A percentile compares a stretch with the other conserved stretches of the same genome.
These are phyloP conservation scores for Penicillium sclerotiorum DNA, from an alignment of 2,329 filamentous ascomycete species.

Conservation along the genomic window DNA sequence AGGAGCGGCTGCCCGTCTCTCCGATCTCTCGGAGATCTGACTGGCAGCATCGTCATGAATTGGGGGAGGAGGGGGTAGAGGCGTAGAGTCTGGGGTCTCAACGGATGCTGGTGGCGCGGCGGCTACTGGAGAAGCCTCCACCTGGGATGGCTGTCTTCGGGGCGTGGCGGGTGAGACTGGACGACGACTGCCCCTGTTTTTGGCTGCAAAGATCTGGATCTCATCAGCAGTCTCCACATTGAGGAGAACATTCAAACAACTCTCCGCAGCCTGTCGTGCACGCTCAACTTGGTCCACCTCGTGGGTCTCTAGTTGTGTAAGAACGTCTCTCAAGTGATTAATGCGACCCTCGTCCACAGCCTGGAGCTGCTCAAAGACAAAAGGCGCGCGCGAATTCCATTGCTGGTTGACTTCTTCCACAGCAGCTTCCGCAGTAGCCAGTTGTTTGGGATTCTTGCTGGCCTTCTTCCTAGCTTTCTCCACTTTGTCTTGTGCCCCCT, in stretches of 20 bases:
- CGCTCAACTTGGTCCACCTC: constrained; percentile 85
- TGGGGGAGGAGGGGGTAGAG: constrained; percentile 33
- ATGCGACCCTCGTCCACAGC: constrained; percentile 84
- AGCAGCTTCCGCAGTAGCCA: constrained; percentile 71
- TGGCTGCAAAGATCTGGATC: constrained; percentile 60
- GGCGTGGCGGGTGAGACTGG: constrained; percentile 14
- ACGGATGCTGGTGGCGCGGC: constrained; percentile 25
- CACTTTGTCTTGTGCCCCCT: constrained; percentile 79
- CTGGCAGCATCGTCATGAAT: constrained; percentile 57
- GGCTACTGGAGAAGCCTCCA: constrained; percentile 16
- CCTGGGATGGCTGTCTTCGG: constrained; percentile 21
- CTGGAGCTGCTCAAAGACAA: constrained; percentile 91
- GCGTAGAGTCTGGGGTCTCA: constrained; percentile 22
- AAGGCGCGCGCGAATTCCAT: constrained; percentile 94
- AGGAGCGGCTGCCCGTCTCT: constrained; percentile 28
- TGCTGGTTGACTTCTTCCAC: constrained; percentile 78
- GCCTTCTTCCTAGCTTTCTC: constrained; percentile 83
- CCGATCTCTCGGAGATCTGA: constrained; percentile 56
- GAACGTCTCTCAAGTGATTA: constrained; percentile 84
- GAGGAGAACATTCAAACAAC: constrained; percentile 77
- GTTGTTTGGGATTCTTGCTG: constrained; percentile 70
- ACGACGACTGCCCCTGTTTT: constrained; percentile 21
- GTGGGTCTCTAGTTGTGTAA: constrained; percentile 92
- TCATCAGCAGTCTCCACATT: constrained; percentile 87
- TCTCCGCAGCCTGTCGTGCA: constrained; percentile 72